Conservation (phyloP, 2,329 filamentous ascomycete genomes). For the Metarhizium sp. region DNA sequence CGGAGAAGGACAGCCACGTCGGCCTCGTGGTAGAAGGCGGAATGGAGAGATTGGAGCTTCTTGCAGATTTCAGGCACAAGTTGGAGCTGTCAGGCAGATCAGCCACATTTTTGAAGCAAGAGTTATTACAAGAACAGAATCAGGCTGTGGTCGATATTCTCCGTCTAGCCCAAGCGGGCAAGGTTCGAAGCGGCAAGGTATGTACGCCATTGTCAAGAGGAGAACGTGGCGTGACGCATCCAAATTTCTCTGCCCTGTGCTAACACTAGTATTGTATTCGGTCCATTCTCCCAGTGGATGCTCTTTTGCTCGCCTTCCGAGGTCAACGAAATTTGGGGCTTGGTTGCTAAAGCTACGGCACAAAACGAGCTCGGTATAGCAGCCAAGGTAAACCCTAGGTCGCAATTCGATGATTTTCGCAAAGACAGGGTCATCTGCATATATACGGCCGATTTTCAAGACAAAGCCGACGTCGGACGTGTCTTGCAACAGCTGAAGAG, state of each 20-base stretch:
- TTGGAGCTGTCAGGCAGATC: slow-evolving; percentile 29
- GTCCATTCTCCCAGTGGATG: slow-evolving; percentile 53
- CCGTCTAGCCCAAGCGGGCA: slow-evolving; percentile 47
- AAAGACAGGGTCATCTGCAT: slow-evolving; percentile 58
- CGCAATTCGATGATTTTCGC: slow-evolving; percentile 27
- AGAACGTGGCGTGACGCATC: not conserved
- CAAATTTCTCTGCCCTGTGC: not conserved
- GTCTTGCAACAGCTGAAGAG: slow-evolving; percentile 55
- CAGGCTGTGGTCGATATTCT: slow-evolving; percentile 46
- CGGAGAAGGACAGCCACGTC: slow-evolving; percentile 35
- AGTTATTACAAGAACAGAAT: slow-evolving; percentile 40
- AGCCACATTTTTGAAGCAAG: slow-evolving; percentile 27
- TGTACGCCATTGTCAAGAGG: not conserved
- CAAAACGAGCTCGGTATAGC: slow-evolving; percentile 60
- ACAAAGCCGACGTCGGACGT: slow-evolving; percentile 57
- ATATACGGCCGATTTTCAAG: slow-evolving; percentile 67
- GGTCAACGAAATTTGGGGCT: slow-evolving; percentile 56
- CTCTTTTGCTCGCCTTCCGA: slow-evolving; percentile 48
- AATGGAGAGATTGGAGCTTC: slow-evolving; percentile 35
- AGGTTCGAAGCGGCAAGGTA: slow-evolving; percentile 59
- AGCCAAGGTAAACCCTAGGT: slow-evolving; percentile 60
- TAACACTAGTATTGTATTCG: not conserved
- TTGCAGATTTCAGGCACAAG: slow-evolving; percentile 37
- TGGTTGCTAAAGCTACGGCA: slow-evolving; percentile 56
- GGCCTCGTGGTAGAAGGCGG: slow-evolving; percentile 43